Evolutionary conservation across 768 basidiomycete genomes (phyloP), one percentile per base, ranked within the genome.

Genomic region (Clathrus columnatus): DNA sequence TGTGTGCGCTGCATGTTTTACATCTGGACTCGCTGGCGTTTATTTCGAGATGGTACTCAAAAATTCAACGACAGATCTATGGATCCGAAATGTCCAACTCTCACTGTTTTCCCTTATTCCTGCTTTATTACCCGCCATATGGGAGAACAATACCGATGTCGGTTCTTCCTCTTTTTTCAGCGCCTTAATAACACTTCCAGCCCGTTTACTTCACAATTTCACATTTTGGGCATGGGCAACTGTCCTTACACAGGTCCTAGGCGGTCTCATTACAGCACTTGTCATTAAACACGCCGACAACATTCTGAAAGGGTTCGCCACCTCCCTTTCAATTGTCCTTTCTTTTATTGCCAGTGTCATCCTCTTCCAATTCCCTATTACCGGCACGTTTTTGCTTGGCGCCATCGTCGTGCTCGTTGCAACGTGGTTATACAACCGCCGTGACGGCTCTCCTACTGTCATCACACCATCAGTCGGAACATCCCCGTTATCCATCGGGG

Each of bases 1-100:
- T 1, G 94, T 98, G 50, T 77, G 82, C 6, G 81, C 85, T 14
- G 93, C 95, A 0, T 98, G 95, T 73, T 83, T 95, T 67, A 96
- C 94, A 0, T 95, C 92, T 0, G 95, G 95, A 23, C 81, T 98
- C 45, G 94, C 94, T 0, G 94, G 94, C 5, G 94, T 97, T 24
- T 98, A 98, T 72, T 98, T 98, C 62, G 95, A 98, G 72, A 93
- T 95, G 87, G 92, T 93, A 30, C 75, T 94, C 61, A 98, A 95
- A 73, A 85, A 86, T 62, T 87, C 89, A 2, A 84, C 84, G 61
- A 78, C 84, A 3, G 91, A 96, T 70, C 76, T 98, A 10, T 97
- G 95, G 95, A 84, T 95, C 56, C 87, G 95, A 65, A 98, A 97
- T 68, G 87, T 95, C 58, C 95, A 98, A 68, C 79, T 98, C 16